Evolutionary conservation across 768 basidiomycete genomes (phyloP).

Genomic region (Termitomyces sp.): DNA sequence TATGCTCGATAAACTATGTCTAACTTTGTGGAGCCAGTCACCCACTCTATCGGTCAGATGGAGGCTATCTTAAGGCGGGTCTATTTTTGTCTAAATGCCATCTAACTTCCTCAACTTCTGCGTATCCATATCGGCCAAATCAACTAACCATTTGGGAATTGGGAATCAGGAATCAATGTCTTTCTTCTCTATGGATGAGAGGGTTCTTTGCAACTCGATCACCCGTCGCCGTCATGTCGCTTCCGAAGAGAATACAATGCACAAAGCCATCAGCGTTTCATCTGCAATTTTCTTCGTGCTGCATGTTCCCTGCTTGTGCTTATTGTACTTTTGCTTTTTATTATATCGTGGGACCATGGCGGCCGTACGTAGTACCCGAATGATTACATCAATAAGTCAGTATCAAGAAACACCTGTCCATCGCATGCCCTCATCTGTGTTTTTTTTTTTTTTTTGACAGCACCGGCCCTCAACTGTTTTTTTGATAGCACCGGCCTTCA

Average conservation of each 20-base stretch:
- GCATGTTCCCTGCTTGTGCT: conserved; percentile 1
- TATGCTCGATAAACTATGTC: no score
- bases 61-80: neutral
- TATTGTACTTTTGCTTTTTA: neutral
- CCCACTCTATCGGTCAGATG: no score
- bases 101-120: neutral
- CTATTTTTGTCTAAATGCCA: neutral
- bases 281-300: neutral
- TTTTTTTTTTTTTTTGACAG: no score
- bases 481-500: no score
- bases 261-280: neutral
- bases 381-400: neutral
- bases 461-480: no score
- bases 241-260: conserved; percentile 1
- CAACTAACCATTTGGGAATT: neutral
- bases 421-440: neutral
- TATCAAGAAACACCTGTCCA: neutral
- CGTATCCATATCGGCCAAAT: neutral
- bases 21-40: neutral
- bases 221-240: neutral
- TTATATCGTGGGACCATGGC: neutral
- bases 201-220: neutral
- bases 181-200: neutral
- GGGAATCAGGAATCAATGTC: neutral
- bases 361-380: no score